Evolutionary conservation across 1,284 basidiomycete genomes (phyloP), one percentile per base, ranked within the genome.

Genomic region (Boletus putidus): DNA sequence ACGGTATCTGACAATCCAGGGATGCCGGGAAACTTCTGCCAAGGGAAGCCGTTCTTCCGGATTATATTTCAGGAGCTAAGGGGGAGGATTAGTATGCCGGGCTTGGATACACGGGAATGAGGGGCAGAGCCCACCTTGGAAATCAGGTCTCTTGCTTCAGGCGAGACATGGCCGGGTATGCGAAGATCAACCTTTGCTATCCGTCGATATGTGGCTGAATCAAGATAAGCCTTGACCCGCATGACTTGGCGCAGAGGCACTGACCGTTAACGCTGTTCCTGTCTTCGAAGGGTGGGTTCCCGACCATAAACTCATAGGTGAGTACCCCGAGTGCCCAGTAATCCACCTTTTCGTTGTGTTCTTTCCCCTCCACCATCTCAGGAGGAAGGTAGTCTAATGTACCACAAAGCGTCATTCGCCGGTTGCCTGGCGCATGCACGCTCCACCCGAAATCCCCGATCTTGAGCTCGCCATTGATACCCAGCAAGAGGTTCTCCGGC

Each of bases 361-460:
- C 89, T 63, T 83, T 88, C 1, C 89, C 89, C 68, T 98, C 94
- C 16, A 99, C 91, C 97, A 99, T 99, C 79, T 99, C 97, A 16
- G 97, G 97, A 0, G 97, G 96, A 2, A 99, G 83, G 71, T 99
- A 99, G 75, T 99, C 97, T 49, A 98, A 78, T 6, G 97, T 99
- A 6, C 96, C 96, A 68, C 96, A 98, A 6, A 98, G 81, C 1
- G 95, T 98, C 72, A 85, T 89, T 44, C 95, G 78, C 62, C 94
- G 79, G 73, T 94, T 93, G 0, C 93, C 88, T 0, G 96, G 97
- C 0, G 97, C 97, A 73, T 99, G 97, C 4, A 99, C 96, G 70
- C 91, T 94, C 96, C 97, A 99, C 10, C 97, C 97, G 75, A 99
- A 99, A 75, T 99, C 97, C 9, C 88, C 97, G 63, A 99, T 98